Percentiles rank a stretch among this genome's conserved stretches.
Conservation (phyloP, 2,329 filamentous ascomycete species). For the Onygena corvina region DNA sequence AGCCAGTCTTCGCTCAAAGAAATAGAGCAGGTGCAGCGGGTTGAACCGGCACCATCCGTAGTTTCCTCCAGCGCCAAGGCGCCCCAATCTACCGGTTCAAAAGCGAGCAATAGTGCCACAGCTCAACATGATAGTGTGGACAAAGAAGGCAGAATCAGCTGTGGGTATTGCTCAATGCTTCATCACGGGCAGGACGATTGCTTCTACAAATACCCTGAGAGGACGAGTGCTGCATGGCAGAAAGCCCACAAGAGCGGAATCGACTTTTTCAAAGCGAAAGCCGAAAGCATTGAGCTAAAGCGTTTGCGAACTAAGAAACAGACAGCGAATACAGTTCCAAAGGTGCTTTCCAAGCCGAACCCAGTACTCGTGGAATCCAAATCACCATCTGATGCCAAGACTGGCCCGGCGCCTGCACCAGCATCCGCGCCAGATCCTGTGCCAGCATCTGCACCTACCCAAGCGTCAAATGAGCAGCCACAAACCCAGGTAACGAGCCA, state of each 20-base stretch:
- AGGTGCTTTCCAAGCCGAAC: not conserved
- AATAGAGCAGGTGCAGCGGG: not conserved
- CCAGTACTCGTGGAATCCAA: not conserved
- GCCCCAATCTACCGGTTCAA: constrained; percentile 6
- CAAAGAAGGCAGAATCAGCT: not conserved
- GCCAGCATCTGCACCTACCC: not conserved
- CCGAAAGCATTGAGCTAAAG: not conserved
- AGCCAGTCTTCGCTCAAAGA: not conserved
- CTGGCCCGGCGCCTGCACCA: not conserved
- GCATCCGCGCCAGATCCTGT: not conserved
- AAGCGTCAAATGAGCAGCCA: not conserved
- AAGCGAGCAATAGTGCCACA: not conserved
- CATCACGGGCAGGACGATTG: constrained; percentile 1
- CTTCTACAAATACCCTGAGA: constrained; percentile 2
- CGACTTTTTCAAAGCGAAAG: constrained; percentile 2
- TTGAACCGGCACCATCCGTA: constrained; percentile 5
- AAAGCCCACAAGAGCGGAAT: constrained; percentile 4
- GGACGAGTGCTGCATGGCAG: constrained; percentile 5
- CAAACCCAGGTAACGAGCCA: not conserved
- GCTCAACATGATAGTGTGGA: not conserved
- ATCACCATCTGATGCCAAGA: not conserved
- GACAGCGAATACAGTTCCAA: not conserved
- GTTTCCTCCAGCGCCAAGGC: constrained; percentile 2
- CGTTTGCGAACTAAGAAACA: not conserved
- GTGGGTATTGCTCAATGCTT: constrained; percentile 2